Evolutionary conservation across 176 grass and related monocot species (phyloP).

Genomic region (Thalia dealbata): DNA sequence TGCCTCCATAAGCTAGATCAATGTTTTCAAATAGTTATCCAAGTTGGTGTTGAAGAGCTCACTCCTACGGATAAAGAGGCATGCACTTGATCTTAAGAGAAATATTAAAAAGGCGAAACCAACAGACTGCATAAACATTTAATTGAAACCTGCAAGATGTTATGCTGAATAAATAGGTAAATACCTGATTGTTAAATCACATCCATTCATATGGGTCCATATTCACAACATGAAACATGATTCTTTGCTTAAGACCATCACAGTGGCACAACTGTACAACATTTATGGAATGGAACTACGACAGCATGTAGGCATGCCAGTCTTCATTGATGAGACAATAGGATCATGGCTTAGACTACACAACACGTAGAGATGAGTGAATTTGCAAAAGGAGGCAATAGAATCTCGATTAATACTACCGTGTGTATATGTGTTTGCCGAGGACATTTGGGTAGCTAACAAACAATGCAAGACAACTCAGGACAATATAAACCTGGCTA

Average conservation of each 20-base stretch:
- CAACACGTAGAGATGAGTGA: not conserved
- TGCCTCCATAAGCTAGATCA: slow-evolving; percentile 17
- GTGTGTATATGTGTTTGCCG: too few species aligned
- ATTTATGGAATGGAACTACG: not conserved
- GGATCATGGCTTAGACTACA: not conserved
- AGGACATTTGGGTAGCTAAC: too few species aligned
- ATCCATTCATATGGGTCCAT: not conserved
- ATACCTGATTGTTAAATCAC: not conserved
- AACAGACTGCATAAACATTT: not conserved
- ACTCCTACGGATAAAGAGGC: slow-evolving; percentile 5
- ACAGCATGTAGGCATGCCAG: not conserved
- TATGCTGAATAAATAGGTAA: not conserved
- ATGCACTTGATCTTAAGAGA: not conserved
- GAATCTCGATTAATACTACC: not conserved
- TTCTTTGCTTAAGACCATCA: not conserved
- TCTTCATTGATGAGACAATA: not conserved
- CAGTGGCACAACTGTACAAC: not conserved
- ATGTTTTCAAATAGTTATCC: slow-evolving; percentile 22
- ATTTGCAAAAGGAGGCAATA: not conserved
- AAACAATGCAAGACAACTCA: too few species aligned
- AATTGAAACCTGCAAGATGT: not conserved
- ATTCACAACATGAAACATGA: not conserved
- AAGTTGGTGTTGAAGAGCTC: slow-evolving; percentile 22
- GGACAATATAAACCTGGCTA: too few species aligned
- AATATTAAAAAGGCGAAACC: not conserved